These are phyloP conservation scores for Stachybotrys echinatus DNA, from an alignment of 2,329 filamentous ascomycete genomes.

Conservation along the genomic window DNA sequence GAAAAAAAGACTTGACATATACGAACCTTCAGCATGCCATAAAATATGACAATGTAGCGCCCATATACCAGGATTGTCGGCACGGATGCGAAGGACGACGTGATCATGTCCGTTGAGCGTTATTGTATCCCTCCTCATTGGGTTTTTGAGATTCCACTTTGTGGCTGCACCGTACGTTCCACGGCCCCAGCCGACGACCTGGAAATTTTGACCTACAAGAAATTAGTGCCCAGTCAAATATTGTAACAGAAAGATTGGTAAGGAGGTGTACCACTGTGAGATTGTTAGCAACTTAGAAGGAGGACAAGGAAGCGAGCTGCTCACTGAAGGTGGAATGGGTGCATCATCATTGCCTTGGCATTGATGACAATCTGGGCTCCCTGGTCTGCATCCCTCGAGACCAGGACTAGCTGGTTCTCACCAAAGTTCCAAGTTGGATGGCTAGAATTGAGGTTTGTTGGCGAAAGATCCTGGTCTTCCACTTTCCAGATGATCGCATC, in stretches of 20 bases:
- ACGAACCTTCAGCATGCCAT: constrained; percentile 40
- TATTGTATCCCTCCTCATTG: constrained; percentile 26
- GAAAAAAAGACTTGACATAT: not conserved
- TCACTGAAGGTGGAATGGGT: constrained; percentile 16
- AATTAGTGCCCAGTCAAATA: not conserved
- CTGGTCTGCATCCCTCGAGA: constrained; percentile 8
- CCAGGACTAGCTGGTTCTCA: constrained; percentile 9
- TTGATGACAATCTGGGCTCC: constrained; percentile 16
- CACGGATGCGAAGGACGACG: constrained; percentile 39
- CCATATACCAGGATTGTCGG: constrained; percentile 48
- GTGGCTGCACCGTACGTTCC: constrained; percentile 10
- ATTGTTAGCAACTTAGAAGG: not conserved
- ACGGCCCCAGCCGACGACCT: constrained; percentile 21
- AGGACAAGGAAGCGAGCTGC: not conserved
- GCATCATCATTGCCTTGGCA: constrained; percentile 13
- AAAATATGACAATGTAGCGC: constrained; percentile 47
- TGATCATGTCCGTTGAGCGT: constrained; percentile 42
- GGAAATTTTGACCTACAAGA: constrained; percentile 40
- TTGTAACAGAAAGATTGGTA: not conserved
- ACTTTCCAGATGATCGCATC: constrained; percentile 7
- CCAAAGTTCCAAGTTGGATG: constrained; percentile 3
- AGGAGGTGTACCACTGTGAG: not conserved
- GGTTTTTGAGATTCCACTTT: constrained; percentile 9
- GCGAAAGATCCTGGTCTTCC: not conserved
- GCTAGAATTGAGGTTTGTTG: not conserved